phyloP scores from a whole-genome alignment of 805 yeast genomes.

The Starmera quercuum region DNA sequence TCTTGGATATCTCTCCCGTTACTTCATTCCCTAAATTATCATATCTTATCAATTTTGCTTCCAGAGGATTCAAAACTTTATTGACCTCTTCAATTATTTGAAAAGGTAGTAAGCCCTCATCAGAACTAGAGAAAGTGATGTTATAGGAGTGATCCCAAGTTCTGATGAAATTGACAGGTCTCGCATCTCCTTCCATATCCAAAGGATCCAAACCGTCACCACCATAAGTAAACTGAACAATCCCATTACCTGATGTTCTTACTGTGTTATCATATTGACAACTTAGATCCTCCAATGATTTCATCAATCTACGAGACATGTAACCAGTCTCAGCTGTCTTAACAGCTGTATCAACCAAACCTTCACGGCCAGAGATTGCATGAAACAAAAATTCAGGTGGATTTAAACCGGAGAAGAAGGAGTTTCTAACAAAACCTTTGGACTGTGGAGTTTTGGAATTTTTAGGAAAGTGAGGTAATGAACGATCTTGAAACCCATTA shows the following conservation, averaged over 20 bases:
- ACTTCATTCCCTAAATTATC: constrained; percentile 65
- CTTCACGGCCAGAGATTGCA: constrained; percentile 99
- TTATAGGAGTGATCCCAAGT: constrained; percentile 92
- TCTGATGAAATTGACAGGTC: constrained; percentile 86
- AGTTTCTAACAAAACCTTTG: constrained; percentile 94
- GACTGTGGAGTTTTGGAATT: constrained; percentile 96
- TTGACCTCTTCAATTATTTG: constrained; percentile 53
- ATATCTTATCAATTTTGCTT: constrained; percentile 48
- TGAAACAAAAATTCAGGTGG: constrained; percentile 98
- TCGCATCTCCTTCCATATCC: constrained; percentile 99
- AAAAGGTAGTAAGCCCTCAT: constrained; percentile 58
- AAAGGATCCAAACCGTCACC: constrained; percentile 98
- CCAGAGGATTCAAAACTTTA: constrained; percentile 52
- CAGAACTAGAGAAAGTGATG: constrained; percentile 54
- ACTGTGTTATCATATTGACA: constrained; percentile 91
- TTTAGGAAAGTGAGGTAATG: constrained; percentile 93
- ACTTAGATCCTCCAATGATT: constrained; percentile 92
- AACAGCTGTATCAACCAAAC: constrained; percentile 98
- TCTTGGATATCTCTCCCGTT: constrained; percentile 33
- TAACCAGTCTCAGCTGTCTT: constrained; percentile 99
- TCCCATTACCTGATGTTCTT: constrained; percentile 90
- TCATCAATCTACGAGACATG: constrained; percentile 97
- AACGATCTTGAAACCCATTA: constrained; percentile 99
- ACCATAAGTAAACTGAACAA: constrained; percentile 96
- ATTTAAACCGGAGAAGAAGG: constrained; percentile 86